These are phyloP conservation scores for Alectoria sarmentosa DNA, from an alignment of 495 filamentous ascomycete genomes.

Conservation along the genomic window DNA sequence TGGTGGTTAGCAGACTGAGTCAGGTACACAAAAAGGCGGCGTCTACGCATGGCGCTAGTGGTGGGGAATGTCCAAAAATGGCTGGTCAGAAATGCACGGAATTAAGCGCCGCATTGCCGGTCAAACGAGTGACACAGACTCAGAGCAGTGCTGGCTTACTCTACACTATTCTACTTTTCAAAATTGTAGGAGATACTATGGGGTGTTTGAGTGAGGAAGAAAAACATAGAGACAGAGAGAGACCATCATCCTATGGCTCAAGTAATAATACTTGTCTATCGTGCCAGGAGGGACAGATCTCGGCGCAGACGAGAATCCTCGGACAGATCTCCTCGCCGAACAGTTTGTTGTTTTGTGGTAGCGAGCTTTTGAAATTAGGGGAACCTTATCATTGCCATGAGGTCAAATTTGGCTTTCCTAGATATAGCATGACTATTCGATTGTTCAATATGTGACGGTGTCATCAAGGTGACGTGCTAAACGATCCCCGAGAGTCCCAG, in stretches of 20 bases:
- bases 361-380: neutral
- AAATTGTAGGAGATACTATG: too few relatives aligned
- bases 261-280: neutral
- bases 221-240: neutral
- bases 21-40: conserved; percentile 8
- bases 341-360: neutral
- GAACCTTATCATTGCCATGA: conserved; percentile 2
- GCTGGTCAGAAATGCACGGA: conserved; percentile 1
- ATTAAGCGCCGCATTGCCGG: neutral
- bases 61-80: conserved; percentile 18
- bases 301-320: neutral
- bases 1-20: conserved; percentile 8
- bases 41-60: conserved; percentile 16
- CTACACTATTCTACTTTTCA: too few relatives aligned
- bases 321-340: neutral
- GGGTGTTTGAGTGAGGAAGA: too few relatives aligned
- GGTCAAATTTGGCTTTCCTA: neutral
- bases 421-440: neutral
- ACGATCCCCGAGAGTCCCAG: neutral
- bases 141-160: too few relatives aligned
- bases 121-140: too few relatives aligned
- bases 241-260: neutral
- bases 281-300: neutral
- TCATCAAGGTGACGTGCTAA: neutral
- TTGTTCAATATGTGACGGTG: neutral